Conservation (phyloP, 2,329 filamentous ascomycete genomes). For the Venturia effusa region DNA sequence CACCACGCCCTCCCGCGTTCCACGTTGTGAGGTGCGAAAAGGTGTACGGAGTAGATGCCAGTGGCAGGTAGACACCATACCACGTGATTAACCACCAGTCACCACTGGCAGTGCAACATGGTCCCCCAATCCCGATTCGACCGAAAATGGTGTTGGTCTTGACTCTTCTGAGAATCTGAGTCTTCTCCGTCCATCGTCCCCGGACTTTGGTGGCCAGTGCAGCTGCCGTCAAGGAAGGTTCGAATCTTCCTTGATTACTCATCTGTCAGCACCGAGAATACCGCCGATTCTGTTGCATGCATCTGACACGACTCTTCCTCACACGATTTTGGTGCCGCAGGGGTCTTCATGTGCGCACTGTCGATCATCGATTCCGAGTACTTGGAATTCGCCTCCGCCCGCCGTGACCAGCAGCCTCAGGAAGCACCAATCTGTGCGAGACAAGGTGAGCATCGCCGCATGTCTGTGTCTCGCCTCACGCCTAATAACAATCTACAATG, state of each 20-base stretch:
- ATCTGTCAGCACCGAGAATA: not conserved
- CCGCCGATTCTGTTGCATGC: not conserved
- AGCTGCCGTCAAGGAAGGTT: too few species aligned
- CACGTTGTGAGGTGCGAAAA: constrained; percentile 1
- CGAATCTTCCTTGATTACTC: not conserved
- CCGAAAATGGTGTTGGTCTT: not conserved
- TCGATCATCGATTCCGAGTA: not conserved
- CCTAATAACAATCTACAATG: not conserved
- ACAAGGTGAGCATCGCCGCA: not conserved
- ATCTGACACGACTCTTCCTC: not conserved
- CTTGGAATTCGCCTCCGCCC: not conserved
- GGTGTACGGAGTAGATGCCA: too few species aligned
- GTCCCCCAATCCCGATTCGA: not conserved
- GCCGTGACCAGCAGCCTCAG: not conserved
- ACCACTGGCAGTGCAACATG: too few species aligned
- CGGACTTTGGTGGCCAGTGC: too few species aligned
- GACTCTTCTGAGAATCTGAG: too few species aligned
- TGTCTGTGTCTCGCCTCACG: not conserved
- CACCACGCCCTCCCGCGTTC: not conserved
- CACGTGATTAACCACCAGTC: not conserved
- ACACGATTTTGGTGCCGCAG: not conserved
- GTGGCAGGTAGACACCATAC: too few species aligned
- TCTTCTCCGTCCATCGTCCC: too few species aligned
- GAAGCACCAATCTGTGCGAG: not conserved
- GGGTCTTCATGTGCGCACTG: not conserved